phyloP scores from a whole-genome alignment of 2,329 filamentous ascomycete genomes.

The Zymoseptoria pseudotritici region DNA sequence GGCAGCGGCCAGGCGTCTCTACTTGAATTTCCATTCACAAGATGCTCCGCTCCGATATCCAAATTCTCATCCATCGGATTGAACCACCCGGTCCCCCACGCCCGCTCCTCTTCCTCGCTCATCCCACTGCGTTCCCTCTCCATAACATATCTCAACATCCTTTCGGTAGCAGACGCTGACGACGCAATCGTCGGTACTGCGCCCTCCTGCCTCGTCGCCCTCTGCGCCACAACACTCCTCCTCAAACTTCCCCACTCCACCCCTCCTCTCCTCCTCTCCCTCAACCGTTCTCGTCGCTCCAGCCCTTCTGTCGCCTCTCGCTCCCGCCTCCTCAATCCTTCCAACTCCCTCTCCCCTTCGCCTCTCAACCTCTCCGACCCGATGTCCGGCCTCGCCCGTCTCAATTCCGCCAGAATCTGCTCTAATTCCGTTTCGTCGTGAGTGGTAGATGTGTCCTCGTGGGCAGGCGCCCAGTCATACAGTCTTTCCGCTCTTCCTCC shows the following conservation, averaged over 20 bases:
- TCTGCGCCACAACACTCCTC: slow-evolving; percentile 27
- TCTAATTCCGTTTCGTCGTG: slow-evolving; percentile 34
- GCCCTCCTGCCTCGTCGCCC: slow-evolving; percentile 23
- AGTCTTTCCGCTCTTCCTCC: slow-evolving; percentile 48
- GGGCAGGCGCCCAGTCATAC: slow-evolving; percentile 53
- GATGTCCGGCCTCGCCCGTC: slow-evolving; percentile 32
- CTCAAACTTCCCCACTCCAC: slow-evolving; percentile 26
- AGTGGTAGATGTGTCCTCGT: slow-evolving; percentile 31
- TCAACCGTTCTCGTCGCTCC: slow-evolving; percentile 20
- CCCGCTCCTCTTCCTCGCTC: slow-evolving; percentile 29
- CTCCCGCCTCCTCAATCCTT: not conserved
- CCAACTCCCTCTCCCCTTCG: not conserved
- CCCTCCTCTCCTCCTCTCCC: slow-evolving; percentile 24
- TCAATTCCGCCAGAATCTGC: slow-evolving; percentile 34
- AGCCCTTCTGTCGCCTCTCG: slow-evolving; percentile 10
- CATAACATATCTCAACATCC: slow-evolving; percentile 36
- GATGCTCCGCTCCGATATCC: slow-evolving; percentile 3
- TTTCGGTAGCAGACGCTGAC: slow-evolving; percentile 28
- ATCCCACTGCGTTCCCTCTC: slow-evolving; percentile 30
- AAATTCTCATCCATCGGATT: slow-evolving; percentile 7
- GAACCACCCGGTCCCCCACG: slow-evolving; percentile 29
- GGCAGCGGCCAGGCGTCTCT: slow-evolving; percentile 21
- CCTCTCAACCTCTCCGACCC: slow-evolving; percentile 33
- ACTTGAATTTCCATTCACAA: slow-evolving; percentile 6
- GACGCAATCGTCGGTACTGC: not conserved